Base-by-base conservation (phyloP, 768 basidiomycete species). In the Punctularia strigosozonata region DNA sequence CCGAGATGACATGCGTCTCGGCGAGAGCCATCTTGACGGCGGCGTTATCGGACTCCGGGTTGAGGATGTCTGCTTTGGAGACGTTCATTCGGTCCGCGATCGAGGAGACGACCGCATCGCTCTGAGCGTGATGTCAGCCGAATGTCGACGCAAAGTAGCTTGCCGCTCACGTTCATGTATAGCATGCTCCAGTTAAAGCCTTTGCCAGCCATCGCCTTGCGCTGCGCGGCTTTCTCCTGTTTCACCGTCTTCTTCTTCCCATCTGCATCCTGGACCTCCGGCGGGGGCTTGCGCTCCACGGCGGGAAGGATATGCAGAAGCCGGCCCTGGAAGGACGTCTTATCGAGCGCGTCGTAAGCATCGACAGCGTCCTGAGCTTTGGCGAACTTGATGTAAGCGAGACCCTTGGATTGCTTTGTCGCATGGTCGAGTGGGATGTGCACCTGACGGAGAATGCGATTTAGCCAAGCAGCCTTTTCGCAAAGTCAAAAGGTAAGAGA, bases 21-120 rank as follows among this genome's bases (percentile, higher is more conserved):
- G 95, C 94, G 26, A 98, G 66, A 1, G 95, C 94, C 26, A 98
- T 77, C 56, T 92, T 95, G 41, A 97, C 90, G 2, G 94, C 91
- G 1, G 85, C 75, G 45, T 80, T 80, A 24, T 75, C 73, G 1
- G 76, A 76, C 42, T 89, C 84, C 0, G 88, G 78, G 53, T 88
- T 87, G 40, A 98, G 68, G 18, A 99, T 83, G 22, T 86, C 83
- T 2, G 88, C 65, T 60, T 98, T 98, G 20, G 78, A 61, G 30
- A 98, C 73, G 41, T 74, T 81, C 72, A 98, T 80, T 7, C 92
- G 75, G 44, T 84, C 79, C 1, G 94, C 89, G 20, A 98, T 74
- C 1, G 89, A 92, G 1, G 86, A 80, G 1, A 80, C 78, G 0
- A 98, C 92, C 4, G 95, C 92, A 51, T 99, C 92, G 50, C 81